Evolutionary conservation across 176 grass and related monocot species (phyloP).

Genomic region (Hsuehochloa calcarea): DNA sequence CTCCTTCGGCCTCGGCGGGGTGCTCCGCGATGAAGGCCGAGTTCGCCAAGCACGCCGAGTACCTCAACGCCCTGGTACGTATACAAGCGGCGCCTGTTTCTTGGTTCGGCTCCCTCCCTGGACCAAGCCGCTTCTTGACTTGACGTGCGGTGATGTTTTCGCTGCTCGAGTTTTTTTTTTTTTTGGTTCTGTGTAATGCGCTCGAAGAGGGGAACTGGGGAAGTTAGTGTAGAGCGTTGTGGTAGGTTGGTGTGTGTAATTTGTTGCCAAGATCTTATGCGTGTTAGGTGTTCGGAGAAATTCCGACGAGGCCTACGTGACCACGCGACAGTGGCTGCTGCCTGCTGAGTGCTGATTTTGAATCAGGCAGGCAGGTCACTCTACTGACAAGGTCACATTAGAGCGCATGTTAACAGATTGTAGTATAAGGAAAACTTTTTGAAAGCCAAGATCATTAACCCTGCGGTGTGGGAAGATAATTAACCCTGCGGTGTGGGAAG

Average conservation of each 20-base stretch:
- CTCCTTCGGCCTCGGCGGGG: not conserved
- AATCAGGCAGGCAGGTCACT: not conserved
- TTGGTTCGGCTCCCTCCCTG: not conserved
- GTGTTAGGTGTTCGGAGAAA: conserved; percentile 38
- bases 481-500: not conserved
- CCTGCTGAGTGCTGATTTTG: not conserved
- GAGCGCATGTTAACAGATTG: not conserved
- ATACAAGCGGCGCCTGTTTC: not conserved
- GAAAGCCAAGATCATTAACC: not conserved
- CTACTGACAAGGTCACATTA: not conserved
- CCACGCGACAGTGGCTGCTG: not conserved
- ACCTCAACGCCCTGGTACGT: conserved; percentile 49
- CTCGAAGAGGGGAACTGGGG: not conserved
- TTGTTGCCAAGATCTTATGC: not conserved
- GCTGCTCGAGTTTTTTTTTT: not conserved
- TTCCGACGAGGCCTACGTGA: not conserved
- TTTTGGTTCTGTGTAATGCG: not conserved
- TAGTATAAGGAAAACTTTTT: not conserved
- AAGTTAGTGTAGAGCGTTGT: not conserved
- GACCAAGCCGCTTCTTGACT: not conserved
- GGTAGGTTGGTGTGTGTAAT: not conserved
- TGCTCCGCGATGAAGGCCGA: conserved; percentile 47
- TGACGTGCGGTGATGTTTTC: not conserved
- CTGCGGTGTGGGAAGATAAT: not conserved
- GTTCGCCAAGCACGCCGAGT: conserved; percentile 44